Percentiles rank a stretch among this genome's conserved stretches.
Conservation (phyloP, 2,329 filamentous ascomycete species). For the Ophiostoma perfectum region DNA sequence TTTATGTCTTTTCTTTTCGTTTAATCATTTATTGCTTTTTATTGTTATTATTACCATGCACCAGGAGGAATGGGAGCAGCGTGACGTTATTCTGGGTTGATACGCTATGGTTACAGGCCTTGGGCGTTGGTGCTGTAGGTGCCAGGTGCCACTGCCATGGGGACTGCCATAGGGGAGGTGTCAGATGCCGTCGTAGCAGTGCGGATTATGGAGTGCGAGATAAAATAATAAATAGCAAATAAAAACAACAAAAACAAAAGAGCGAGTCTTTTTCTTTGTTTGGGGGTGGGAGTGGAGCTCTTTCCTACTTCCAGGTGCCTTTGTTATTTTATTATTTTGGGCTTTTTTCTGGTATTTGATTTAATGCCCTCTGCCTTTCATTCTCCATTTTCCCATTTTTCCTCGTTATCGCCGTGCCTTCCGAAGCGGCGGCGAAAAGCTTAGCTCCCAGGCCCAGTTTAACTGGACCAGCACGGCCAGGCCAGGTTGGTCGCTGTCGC, state of each 20-base stretch:
- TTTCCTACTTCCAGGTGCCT: neutral
- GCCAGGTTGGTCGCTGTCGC: neutral
- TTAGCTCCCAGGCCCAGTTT: slow-evolving; percentile 24
- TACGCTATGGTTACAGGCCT: neutral
- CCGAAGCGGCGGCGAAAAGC: slow-evolving; percentile 24
- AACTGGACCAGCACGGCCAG: neutral
- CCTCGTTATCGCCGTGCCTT: slow-evolving; percentile 27
- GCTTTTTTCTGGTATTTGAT: neutral
- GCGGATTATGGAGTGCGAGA: neutral
- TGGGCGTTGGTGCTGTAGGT: neutral
- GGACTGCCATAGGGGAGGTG: neutral
- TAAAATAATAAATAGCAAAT: slow-evolving; percentile 2
- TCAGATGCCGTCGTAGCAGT: neutral
- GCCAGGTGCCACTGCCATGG: neutral
- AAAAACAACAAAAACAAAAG: neutral
- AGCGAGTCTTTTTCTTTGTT: slow-evolving; percentile 25
- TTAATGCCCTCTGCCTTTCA: neutral
- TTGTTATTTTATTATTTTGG: slow-evolving; percentile 16
- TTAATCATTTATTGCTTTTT: slow-evolving; percentile 6
- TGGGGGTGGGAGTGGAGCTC: slow-evolving; percentile 13
- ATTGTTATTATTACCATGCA: neutral
- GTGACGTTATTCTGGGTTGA: slow-evolving; percentile 7
- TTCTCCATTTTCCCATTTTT: slow-evolving; percentile 18
- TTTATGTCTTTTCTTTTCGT: slow-evolving; percentile 15
- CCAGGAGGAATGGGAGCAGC: neutral